Base-by-base conservation (phyloP, 352 stramenopile species). In the Pythium aquatile region DNA sequence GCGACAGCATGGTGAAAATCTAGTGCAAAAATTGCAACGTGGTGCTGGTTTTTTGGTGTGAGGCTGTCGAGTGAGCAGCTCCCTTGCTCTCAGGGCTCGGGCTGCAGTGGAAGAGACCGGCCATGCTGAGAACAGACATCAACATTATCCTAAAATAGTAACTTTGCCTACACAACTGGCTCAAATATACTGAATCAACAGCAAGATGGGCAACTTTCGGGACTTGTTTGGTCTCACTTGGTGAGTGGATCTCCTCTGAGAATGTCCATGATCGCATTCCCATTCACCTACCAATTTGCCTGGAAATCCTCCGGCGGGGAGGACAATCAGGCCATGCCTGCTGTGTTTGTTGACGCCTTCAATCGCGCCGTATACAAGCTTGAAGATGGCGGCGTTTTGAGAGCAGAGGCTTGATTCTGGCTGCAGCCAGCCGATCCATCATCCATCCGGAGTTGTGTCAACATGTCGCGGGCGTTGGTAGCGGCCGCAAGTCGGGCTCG, bases 401-500 rank as follows among this genome's bases (percentile, higher is more conserved):
- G 16, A 16, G 16, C 39, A 47, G 39, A 47, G 16, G 13, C 17
- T 11, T 8, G 13, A 20, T 11, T 2, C 35, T 40, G 35, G 35
- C 35, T 10, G 8, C 7, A 40, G 35, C 39, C 39, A 47, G 39
- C 39, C 39, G 16, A 47, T 47, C 39, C 39, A 47, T 47, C 39
- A 47, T 47, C 39, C 39, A 47, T 47, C 39, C 39, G 39, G 39
- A 47, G 39, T 47, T 16, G 39, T 24, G 39, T 47, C 39, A 47
- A 47, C 39, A 47, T 47, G 39, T 47, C 39, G 39, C 39, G 39
- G 39, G 39, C 11, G 39, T 47, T 47, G 39, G 39, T 47, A 47
- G 39, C 39, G 39, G 39, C 39, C 39, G 39, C 39, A 47, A 47
- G 39, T 47, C 39, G 39, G 39, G 14, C 20, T n/a, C 39, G 39